Conservation (phyloP, 2,329 filamentous ascomycete genomes). For the Truncatella angustata region DNA sequence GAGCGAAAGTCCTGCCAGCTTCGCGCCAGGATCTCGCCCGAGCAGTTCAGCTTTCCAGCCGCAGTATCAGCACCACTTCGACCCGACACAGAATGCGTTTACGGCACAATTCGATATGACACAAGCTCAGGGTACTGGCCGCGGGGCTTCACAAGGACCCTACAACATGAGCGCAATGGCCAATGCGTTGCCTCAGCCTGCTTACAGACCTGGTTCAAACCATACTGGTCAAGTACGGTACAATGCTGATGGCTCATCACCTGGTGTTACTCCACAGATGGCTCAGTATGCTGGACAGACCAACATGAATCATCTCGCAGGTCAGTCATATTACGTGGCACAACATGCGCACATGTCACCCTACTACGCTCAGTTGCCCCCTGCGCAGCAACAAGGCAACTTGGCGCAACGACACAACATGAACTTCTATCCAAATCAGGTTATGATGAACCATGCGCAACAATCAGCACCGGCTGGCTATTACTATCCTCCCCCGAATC, state of each 20-base stretch:
- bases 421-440: constrained; percentile 42
- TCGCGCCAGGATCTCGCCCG: constrained; percentile 14
- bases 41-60: constrained; percentile 24
- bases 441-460: constrained; percentile 41
- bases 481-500: constrained; percentile 41
- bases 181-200: constrained; percentile 40
- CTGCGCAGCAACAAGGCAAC: constrained; percentile 32
- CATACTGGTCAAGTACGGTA: constrained; percentile 31
- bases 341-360: constrained; percentile 42
- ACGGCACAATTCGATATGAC: constrained; percentile 42
- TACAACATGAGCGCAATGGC: constrained; percentile 49
- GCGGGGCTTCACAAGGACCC: constrained; percentile 37
- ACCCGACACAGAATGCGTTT: constrained; percentile 37
- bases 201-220: constrained; percentile 38
- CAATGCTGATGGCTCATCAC: constrained; percentile 28
- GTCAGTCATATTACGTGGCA: constrained; percentile 46
- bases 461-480: constrained; percentile 33
- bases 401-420: constrained; percentile 37
- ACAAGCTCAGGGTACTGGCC: constrained; percentile 26
- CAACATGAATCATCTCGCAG: constrained; percentile 34
- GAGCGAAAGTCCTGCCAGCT: constrained; percentile 18
- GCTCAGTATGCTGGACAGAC: constrained; percentile 38
- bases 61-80: constrained; percentile 31
- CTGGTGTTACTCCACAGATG: constrained; percentile 39
- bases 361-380: constrained; percentile 42